A percentile compares a stretch with the other conserved stretches of the same genome.
phyloP scores from a whole-genome alignment of 148 eudicot genomes.

The Spergularia bocconei region DNA sequence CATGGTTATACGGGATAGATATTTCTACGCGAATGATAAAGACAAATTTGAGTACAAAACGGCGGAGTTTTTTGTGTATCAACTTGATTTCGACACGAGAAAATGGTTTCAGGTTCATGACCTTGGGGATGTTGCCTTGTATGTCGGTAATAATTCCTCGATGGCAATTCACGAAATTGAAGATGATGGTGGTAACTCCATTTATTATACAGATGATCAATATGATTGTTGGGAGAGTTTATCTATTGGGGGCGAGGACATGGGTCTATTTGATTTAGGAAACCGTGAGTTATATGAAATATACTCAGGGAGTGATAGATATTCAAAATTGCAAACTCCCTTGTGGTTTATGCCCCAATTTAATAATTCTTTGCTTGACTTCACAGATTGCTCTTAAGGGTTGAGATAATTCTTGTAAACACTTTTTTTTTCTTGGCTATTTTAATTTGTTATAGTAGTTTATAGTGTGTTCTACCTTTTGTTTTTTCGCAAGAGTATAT shows the following conservation, averaged over 20 bases:
- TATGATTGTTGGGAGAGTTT: too few relatives aligned
- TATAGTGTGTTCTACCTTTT: too few relatives aligned
- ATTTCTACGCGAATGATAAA: too few relatives aligned
- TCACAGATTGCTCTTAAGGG: too few relatives aligned
- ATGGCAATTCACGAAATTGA: not conserved
- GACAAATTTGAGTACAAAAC: not conserved
- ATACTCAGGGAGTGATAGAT: not conserved
- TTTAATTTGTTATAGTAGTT: too few relatives aligned
- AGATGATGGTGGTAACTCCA: not conserved
- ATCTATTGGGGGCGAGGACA: too few relatives aligned
- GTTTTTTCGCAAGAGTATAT: too few relatives aligned
- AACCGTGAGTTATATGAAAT: not conserved
- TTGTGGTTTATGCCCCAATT: constrained; percentile 12
- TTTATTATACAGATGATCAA: not conserved
- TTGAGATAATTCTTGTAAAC: too few relatives aligned
- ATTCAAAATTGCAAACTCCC: not conserved
- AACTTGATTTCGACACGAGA: not conserved
- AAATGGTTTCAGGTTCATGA: not conserved
- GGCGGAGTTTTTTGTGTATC: not conserved
- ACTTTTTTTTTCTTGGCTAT: too few relatives aligned
- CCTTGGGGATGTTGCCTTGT: constrained; percentile 6
- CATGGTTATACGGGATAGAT: too few relatives aligned
- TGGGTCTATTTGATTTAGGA: not conserved
- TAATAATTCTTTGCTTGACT: too few relatives aligned
- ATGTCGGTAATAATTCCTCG: not conserved